Base-by-base conservation (phyloP, 129 eudicot species). In the Tanacetum coccineum region DNA sequence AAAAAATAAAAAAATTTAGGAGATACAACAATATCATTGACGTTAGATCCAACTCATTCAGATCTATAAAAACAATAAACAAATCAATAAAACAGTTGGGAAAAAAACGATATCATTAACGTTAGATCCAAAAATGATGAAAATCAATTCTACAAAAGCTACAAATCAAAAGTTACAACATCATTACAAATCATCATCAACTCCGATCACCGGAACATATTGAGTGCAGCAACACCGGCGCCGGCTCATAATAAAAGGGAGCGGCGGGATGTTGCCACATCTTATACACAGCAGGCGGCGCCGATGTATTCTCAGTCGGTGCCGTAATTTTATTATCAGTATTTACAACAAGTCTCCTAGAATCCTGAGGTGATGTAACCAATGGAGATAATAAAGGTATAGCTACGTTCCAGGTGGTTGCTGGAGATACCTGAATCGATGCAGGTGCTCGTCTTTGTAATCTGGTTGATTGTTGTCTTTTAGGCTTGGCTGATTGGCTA, bases 221-320 rank as follows among this genome's bases (percentile, higher is more conserved):
- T 68, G 83, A 85, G 1, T 89, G 92, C 77, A 78, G 45, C 0
- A 83, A 67, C 74, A 86, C 81, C 40, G 89, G 87, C 40, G 89
- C 78, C 80, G 93, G 60, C 58, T 90, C 92, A 59, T 85, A 84
- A 49, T 75, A 82, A 56, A 91, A 87, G 74, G 97, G 97, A 44
- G 92, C 92, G 0, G 97, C 97, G 74, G 96, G 91, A 67, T 89
- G 92, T 71, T 84, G 95, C 97, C 97, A 90, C 62, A 76, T 90
- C 77, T 82, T 87, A 68, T 72, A 82, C 79, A 73, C 85, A 61
- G 71, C 60, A 78, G n/a, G n/a, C n/a, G n/a, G n/a, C n/a, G 80
- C 66, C 72, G 78, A 66, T 70, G 78, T 83, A 36, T 7, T 36
- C 50, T 77, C 82, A 59, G 85, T 57, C 79, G 64, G 81, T 74